A percentile compares a stretch with the other conserved stretches of the same genome.
These are phyloP conservation scores for Ligustrum vulgare DNA, from an alignment of 257 asterid genomes.

Conservation along the genomic window DNA sequence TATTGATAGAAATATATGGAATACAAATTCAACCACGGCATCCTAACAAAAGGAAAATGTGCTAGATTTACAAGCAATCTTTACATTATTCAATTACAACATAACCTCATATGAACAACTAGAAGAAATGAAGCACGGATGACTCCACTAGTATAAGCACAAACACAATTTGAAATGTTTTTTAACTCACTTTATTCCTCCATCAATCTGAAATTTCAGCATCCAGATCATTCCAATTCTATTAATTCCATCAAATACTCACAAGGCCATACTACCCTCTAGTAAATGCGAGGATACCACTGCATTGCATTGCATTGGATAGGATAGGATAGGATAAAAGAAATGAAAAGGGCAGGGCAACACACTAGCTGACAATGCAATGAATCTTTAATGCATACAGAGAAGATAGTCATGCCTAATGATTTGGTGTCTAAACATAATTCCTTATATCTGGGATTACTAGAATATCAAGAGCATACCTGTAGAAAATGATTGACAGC, in stretches of 20 bases:
- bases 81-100: not conserved
- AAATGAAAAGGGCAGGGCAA: not conserved
- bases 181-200: not conserved
- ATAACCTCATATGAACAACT: not conserved
- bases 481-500: conserved; percentile 91
- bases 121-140: not conserved
- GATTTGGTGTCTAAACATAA: not conserved
- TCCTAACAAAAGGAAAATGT: not conserved
- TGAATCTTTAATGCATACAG: not conserved
- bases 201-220: not conserved
- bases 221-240: not conserved
- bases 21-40: not conserved
- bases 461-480: conserved; percentile 41
- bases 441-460: not conserved
- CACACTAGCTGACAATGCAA: not conserved
- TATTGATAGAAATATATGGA: not conserved
- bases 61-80: not conserved
- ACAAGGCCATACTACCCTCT: not conserved
- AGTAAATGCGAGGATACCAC: not conserved
- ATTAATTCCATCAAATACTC: not conserved
- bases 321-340: not conserved
- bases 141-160: not conserved
- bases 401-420: not conserved
- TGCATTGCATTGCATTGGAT: not conserved
- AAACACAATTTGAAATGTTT: not conserved